Evolutionary conservation across 129 eudicot genomes (phyloP), one percentile per base, ranked within the genome.

Genomic region (Artemisia annua): DNA sequence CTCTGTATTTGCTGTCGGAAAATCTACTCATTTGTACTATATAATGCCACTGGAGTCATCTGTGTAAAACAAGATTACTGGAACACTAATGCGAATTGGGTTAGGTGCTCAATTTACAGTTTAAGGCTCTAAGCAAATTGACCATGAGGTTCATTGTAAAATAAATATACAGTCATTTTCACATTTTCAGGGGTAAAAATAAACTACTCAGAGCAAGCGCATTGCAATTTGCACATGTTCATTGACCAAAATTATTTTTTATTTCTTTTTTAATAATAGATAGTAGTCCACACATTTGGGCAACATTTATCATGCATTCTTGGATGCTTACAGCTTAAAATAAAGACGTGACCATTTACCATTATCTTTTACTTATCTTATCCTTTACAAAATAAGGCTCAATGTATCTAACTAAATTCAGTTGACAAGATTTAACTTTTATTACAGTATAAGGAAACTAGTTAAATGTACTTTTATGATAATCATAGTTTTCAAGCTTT

Each of bases 311-410:
- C 74, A 75, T 67, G 57, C 60, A 67, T 22, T 22, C n/a, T 55
- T 56, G 46, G 43, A 66, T 66, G 66, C 73, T 56, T 61, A 63
- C 76, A 78, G 71, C 76, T 78, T 71, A 70, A 78, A 52, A 19
- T 50, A 39, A 51, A 13, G 70, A 77, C 32, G 70, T 69, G 75
- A 66, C 79, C 63, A 16, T 39, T 51, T 48, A 44, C 30, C n/a
- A n/a, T n/a, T n/a, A n/a, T n/a, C n/a, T n/a, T n/a, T n/a, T n/a
- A n/a, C 65, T 39, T 39, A 39, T 39, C 10, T 7, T 39, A 39
- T 39, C 11, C 46, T 39, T 8, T 39, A 7, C 46, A 39, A 8
- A 39, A 39, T 39, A 39, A 8, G 7, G 8, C 43, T 35, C 43
- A 35, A 5, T 35, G 43, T 35, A 5, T 32, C 39, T 4, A 32